These are phyloP conservation scores for Termitomyces sp. DNA, from an alignment of 768 basidiomycete genomes.

Conservation along the genomic window DNA sequence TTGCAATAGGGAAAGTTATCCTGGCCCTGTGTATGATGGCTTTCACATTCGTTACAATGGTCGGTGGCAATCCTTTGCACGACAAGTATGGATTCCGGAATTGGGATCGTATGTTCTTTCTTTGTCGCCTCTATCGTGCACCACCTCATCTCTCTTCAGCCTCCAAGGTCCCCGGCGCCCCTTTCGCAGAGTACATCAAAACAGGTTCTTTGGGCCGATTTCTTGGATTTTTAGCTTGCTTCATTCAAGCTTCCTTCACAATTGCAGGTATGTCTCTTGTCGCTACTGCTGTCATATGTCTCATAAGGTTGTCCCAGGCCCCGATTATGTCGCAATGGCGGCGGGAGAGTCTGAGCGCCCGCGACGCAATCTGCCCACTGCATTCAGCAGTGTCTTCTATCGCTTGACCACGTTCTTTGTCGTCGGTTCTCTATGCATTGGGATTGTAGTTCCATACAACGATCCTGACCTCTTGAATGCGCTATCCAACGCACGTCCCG, in stretches of 20 bases:
- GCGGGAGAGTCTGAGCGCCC: slow-evolving; percentile 74
- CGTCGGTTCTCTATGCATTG: slow-evolving; percentile 63
- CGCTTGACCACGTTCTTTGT: slow-evolving; percentile 79
- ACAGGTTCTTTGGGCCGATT: slow-evolving; percentile 53
- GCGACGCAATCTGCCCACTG: slow-evolving; percentile 62
- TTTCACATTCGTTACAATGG: slow-evolving; percentile 58
- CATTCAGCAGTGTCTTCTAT: slow-evolving; percentile 73
- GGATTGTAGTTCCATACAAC: slow-evolving; percentile 74
- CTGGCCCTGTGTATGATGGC: slow-evolving; percentile 42
- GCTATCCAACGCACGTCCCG: slow-evolving; percentile 50
- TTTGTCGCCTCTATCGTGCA: neutral
- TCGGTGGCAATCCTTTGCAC: slow-evolving; percentile 51
- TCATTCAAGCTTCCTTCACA: slow-evolving; percentile 59
- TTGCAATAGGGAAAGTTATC: slow-evolving; percentile 45
- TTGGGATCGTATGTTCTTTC: slow-evolving; percentile 37
- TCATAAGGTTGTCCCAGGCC: slow-evolving; percentile 23
- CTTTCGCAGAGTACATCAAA: slow-evolving; percentile 53
- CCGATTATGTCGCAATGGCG: slow-evolving; percentile 50
- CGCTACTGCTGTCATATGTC: neutral
- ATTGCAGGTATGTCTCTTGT: slow-evolving; percentile 43
- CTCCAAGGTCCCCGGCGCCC: slow-evolving; percentile 40
- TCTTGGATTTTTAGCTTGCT: slow-evolving; percentile 57
- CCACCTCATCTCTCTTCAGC: slow-evolving; percentile 21
- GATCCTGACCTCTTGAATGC: slow-evolving; percentile 51
- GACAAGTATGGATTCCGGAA: slow-evolving; percentile 52